Base-by-base conservation (phyloP, 2,329 filamentous ascomycete genomes). In the Aspergillus sojae region DNA sequence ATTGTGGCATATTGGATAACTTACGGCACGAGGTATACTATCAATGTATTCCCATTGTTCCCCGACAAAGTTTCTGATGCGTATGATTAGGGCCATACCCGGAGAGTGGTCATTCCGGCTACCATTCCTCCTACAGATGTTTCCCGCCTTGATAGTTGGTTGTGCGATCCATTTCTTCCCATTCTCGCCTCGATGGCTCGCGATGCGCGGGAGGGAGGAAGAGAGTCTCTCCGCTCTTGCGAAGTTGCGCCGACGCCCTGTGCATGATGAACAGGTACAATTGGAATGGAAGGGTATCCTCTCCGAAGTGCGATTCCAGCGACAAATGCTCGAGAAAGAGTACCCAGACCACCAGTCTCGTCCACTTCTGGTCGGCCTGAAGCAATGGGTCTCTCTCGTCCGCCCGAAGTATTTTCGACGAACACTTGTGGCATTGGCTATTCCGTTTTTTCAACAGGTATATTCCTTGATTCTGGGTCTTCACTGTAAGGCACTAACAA, bases 121-220 rank as follows among this genome's bases (percentile, higher is more conserved):
- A 0, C 83, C 83, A 0, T 83, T 83, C 62, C 73, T 79, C 4
- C 71, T 84, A 5, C 83, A 85, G 61, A 80, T 81, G 63, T 77
- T 62, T 69, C 81, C 32, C 74, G 78, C 53, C 52, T 70, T 75
- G 14, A 53, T 75, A 3, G 62, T 75, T 1, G 68, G 71, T 9
- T 43, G 26, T 1, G 73, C 70, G 5, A 75, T 78, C 21, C 64
- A 73, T 41, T 81, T 83, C 67, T 75, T 85, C 58, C 85, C 85
- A 0, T 85, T 79, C 65, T 85, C 83, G 1, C 84, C 84, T 1
- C 79, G 85, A 16, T 86, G 84, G 78, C 78, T 86, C 5, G 77
- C 78, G 4, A 77, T 76, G 34, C 72, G 76, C 45, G 77, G 77
- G 23, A 77, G 79, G 5, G 75, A 84, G 45, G 72, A 81, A 2